Evolutionary conservation across 2,329 filamentous ascomycete genomes (phyloP), one percentile per base, ranked within the genome.

Genomic region (Colletotrichum tofieldiae): DNA sequence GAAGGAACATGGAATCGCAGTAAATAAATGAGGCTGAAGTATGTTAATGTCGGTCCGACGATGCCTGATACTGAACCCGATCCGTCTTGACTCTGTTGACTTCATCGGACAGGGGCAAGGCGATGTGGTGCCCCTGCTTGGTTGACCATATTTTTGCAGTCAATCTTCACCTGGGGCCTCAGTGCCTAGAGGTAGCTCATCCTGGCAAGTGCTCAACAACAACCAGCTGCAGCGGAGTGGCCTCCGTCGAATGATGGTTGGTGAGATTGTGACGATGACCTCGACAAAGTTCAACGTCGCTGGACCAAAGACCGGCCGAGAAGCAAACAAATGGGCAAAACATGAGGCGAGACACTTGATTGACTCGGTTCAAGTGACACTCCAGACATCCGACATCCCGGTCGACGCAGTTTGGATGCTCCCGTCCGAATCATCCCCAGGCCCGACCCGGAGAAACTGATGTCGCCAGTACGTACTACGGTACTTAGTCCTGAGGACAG

Each of bases 291-390:
- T 43, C 56, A 35, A 55, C 29, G 55, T 62, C n/a, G 47, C 26
- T 32, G 18, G 35, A 45, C 20, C 23, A 52, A 18, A 62, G 43
- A 49, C 29, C 51, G 20, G n/a, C 11, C 59, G 23, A 26, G 41
- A 55, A 56, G 49, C 63, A 56, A 56, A 23, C 12, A 23, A 9
- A 60, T 47, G 39, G 26, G 35, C 64, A 61, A 56, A 71, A 58
- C 41, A 67, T 62, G 68, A 49, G 63, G 45, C 67, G 67, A 67
- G 67, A 67, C 67, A 61, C 26, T 26, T 4, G 49, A 43, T 67
- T 62, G 56, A 71, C 64, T 71, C 64, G 56, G 26, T 39, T 59
- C 43, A 45, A 65, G 18, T 39, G 41, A 41, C 35, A 54, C 32
- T 39, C 32, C 18, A 52, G 26, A 61, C 55, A 35, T 43, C 35